Percentiles rank a stretch among this genome's conserved stretches.
Conservation (phyloP, 371 early-diverging fungal genomes). For the Zychaea mexicana region DNA sequence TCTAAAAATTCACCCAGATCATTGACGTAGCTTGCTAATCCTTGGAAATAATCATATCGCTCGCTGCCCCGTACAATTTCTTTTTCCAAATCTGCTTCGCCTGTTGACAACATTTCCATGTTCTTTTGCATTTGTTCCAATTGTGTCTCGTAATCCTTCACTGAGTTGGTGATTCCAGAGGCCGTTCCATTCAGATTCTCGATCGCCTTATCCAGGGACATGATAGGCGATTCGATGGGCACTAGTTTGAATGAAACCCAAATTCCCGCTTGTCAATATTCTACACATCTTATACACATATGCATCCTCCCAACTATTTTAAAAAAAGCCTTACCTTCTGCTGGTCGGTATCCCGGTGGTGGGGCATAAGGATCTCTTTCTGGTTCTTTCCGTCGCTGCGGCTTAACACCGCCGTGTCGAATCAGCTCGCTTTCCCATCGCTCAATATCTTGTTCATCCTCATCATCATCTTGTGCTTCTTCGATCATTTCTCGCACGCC, state of each 20-base stretch:
- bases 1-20: constrained; percentile 74
- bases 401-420: constrained; percentile 55
- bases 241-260: constrained; percentile 34
- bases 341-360: constrained; percentile 36
- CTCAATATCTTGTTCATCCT: constrained; percentile 59
- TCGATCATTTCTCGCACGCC: constrained; percentile 59
- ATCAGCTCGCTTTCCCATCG: constrained; percentile 74
- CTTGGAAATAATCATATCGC: constrained; percentile 71
- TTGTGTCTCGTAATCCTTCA: constrained; percentile 49
- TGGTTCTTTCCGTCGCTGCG: constrained; percentile 23
- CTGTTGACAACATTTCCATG: constrained; percentile 31
- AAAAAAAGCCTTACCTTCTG: constrained; percentile 33
- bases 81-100: constrained; percentile 39
- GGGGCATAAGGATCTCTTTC: constrained; percentile 20
- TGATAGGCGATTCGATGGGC: constrained; percentile 52
- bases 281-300: background rate
- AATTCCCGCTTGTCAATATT: too few relatives aligned
- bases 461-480: constrained; percentile 56
- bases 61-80: constrained; percentile 52
- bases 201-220: constrained; percentile 51
- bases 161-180: constrained; percentile 29
- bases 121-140: constrained; percentile 49
- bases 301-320: too few relatives aligned
- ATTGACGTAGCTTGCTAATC: constrained; percentile 58
- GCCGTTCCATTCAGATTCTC: constrained; percentile 36